Evolutionary conservation across 257 asterid species (phyloP), one percentile per base, ranked within the genome.

Genomic region (Penstemon davidsonii): DNA sequence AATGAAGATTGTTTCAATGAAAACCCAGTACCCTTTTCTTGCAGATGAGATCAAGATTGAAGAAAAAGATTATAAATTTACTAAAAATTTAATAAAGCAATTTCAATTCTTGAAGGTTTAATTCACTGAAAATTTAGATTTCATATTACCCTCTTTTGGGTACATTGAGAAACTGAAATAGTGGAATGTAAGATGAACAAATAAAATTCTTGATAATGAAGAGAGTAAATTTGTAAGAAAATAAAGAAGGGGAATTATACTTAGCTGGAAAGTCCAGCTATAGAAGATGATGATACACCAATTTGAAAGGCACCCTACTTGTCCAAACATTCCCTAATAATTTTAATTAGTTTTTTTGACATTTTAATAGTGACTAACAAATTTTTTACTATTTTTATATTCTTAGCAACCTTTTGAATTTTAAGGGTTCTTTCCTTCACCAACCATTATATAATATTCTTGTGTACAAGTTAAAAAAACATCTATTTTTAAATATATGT

Each of bases 181-280:
- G 43, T 38, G 63, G 55, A 72, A 46, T 25, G 41, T 61, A 8
- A 61, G 69, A 79, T 58, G 70, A 25, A 25, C 33, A 25, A 25
- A 25, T 25, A 25, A 1, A 68, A 64, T 18, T 55, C 59, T 25
- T 67, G 33, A 55, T 39, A 64, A 64, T 45, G 63, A 60, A 53
- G 5, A 7, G 57, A 73, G 68, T 50, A 13, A 19, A 60, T 80
- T 25, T 25, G 33, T 70, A 19, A 62, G 80, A 79, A 79, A 72
- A 79, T 74, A 78, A 80, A 66, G 69, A 73, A 56, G 33, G 69
- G 59, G 55, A 58, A 74, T 25, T 25, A 25, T 65, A 81, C 79
- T 77, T 79, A 73, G 85, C 82, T 79, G 84, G 84, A 77, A 70
- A 62, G 67, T 77, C 83, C 75, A 75, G 67, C 75, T 62, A 55